A percentile compares a stretch with the other conserved stretches of the same genome.
These are phyloP conservation scores for Suillus clintonianus DNA, from an alignment of 768 basidiomycete species.

Conservation along the genomic window DNA sequence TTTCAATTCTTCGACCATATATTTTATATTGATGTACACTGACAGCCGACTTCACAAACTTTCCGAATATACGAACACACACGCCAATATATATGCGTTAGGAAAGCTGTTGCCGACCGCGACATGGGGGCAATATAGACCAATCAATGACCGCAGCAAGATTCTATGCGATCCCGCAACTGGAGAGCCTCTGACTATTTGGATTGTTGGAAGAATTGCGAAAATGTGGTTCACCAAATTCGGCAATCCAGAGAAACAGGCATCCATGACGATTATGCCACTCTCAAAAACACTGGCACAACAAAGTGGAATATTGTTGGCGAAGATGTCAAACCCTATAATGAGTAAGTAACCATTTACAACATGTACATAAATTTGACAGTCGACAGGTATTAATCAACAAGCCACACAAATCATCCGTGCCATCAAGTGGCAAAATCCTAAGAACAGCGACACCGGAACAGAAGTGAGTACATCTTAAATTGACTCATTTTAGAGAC, in stretches of 20 bases:
- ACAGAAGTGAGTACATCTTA: too few relatives aligned
- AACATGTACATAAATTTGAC: too few relatives aligned
- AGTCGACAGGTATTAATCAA: too few relatives aligned
- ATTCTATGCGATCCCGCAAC: neutral
- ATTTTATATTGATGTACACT: too few relatives aligned
- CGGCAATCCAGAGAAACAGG: neutral
- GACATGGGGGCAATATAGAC: neutral
- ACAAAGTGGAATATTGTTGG: neutral
- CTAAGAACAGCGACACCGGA: neutral
- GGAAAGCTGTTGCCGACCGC: neutral
- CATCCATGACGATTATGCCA: neutral
- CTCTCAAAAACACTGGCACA: fast-evolving
- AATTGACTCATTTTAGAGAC: too few relatives aligned
- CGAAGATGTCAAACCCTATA: neutral
- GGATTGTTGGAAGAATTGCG: neutral
- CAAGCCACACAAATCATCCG: neutral
- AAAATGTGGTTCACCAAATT: neutral
- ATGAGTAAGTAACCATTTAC: neutral
- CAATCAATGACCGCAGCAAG: neutral
- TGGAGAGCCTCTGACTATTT: neutral
- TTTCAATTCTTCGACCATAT: too few relatives aligned
- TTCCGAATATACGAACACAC: neutral
- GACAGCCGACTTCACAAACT: neutral
- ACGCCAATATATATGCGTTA: neutral
- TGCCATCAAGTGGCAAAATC: neutral